Evolutionary conservation across 805 yeast species (phyloP), one percentile per base, ranked within the genome.

Genomic region (Wickerhamiella dianesei): DNA sequence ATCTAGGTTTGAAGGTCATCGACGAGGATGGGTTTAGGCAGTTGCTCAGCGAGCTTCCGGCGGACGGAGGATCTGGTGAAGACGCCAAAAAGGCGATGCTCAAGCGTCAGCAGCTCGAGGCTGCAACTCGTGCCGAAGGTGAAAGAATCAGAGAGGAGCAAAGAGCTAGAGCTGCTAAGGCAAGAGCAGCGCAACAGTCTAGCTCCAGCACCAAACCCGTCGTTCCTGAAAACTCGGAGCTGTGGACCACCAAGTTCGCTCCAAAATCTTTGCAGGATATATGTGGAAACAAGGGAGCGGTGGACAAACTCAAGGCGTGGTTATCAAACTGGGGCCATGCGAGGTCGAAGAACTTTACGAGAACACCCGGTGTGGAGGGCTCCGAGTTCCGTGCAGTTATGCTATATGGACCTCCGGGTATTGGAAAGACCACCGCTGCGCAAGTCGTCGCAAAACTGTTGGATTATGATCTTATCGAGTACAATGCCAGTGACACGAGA

Each of bases 171-270:
- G 21, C 25, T 20, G 18, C 5, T 6, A 21, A 21, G 18, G 20
- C 41, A 5, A 12, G n/a, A 19, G 14, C 41, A 6, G 25, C 14
- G 16, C n/a, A n/a, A n/a, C n/a, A n/a, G n/a, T 6, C 32, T 25
- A 25, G 41, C 20, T 39, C 39, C 19, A n/a, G 16, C 39, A 36
- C 16, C 19, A 14, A 9, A 37, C 40, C 40, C 16, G n/a, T 13
- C 9, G 9, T n/a, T 9, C 25, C 41, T 14, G 41, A 5, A 18
- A 39, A 19, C 9, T 25, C 41, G 4, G 80, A 80, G 56, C 66
- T 92, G 48, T 92, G 98, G 98, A 92, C 99, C 0, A 81, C 77
- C 3, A 86, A 79, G 61, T 85, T 92, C 63, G 97, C 97, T 0
- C 99, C 99, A 8, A 1, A 70, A 71, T 35, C 50, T 82, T 41